Conservation (phyloP, 2,329 filamentous ascomycete species). For the Calycina herbarum region DNA sequence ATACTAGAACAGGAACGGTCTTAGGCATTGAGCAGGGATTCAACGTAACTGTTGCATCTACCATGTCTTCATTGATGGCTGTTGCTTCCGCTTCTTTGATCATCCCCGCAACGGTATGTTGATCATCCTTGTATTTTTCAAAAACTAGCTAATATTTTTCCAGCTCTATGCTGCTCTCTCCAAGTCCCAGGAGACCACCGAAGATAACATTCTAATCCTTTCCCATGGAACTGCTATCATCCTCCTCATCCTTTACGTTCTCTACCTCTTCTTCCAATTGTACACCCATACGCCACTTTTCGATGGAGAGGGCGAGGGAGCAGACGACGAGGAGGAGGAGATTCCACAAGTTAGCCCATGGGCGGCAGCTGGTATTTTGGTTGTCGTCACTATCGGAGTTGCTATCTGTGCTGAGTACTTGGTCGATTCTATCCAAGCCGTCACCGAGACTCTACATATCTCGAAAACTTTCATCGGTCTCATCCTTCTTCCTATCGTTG, state of each 20-base stretch:
- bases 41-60: slow-evolving; percentile 75
- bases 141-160: slow-evolving; percentile 15
- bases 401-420: slow-evolving; percentile 75
- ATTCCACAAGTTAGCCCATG: slow-evolving; percentile 27
- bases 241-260: slow-evolving; percentile 69
- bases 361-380: slow-evolving; percentile 52
- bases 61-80: slow-evolving; percentile 71
- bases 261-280: slow-evolving; percentile 79
- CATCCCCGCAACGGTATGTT: slow-evolving; percentile 66
- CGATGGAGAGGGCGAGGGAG: slow-evolving; percentile 48
- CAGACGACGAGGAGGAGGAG: slow-evolving; percentile 24
- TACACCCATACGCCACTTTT: slow-evolving; percentile 73
- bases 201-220: slow-evolving; percentile 64
- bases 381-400: slow-evolving; percentile 69
- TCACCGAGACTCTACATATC: slow-evolving; percentile 69
- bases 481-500: slow-evolving; percentile 76
- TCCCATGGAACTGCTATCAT: slow-evolving; percentile 77
- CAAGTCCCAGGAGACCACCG: slow-evolving; percentile 44
- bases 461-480: slow-evolving; percentile 81
- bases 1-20: slow-evolving; percentile 40
- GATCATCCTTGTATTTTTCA: too few relatives aligned
- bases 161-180: slow-evolving; percentile 67
- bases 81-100: slow-evolving; percentile 76
- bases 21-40: slow-evolving; percentile 67
- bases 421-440: slow-evolving; percentile 71